Evolutionary conservation across 371 early-diverging fungal genomes (phyloP), one percentile per base, ranked within the genome.

Genomic region (Smittium culicis): DNA sequence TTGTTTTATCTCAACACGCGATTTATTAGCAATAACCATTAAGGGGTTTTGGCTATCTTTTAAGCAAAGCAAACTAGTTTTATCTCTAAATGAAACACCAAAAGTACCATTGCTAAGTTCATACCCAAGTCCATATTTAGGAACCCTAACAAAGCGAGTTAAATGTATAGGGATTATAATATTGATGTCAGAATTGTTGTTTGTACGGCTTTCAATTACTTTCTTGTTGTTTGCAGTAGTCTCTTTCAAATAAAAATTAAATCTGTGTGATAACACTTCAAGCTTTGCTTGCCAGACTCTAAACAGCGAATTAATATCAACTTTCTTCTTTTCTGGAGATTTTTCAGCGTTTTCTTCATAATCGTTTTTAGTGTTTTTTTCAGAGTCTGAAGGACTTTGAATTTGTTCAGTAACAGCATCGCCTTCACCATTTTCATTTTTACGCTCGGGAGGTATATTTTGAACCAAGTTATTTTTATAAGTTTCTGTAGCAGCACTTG

Each of bases 21-120:
- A 33, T 54, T 66, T 61, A 24, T 55, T 35, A 11, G 65, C 34
- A 14, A 35, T 34, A 3, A 66, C 30, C 2, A 61, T 29, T 14
- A 61, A 55, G 2, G 57, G 34, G 29, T 14, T 20, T 25, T 54
- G 5, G 8, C 8, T 66, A 2, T 56, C 67, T 59, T 34, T 30
- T 25, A 25, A 16, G 27, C 45, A 34, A 30, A 61, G 35, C n/a
- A 66, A 25, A 32, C 60, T 66, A 17, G 67, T 56, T 34, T 35
- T 32, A 56, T 66, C 67, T 55, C 67, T 54, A 66, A 66, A 66
- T 5, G 61, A 66, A 16, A 66, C 60, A 24, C 67, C 67, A 35
- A 61, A 66, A 1, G 56, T 55, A 5, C 62, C 62, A 66, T 66
- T 66, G 34, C 54, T 61, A 5, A 66, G 67, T 35, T 61, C 60